phyloP scores from a whole-genome alignment of 345 rosid genomes.

The Boechera divaricarpa region DNA sequence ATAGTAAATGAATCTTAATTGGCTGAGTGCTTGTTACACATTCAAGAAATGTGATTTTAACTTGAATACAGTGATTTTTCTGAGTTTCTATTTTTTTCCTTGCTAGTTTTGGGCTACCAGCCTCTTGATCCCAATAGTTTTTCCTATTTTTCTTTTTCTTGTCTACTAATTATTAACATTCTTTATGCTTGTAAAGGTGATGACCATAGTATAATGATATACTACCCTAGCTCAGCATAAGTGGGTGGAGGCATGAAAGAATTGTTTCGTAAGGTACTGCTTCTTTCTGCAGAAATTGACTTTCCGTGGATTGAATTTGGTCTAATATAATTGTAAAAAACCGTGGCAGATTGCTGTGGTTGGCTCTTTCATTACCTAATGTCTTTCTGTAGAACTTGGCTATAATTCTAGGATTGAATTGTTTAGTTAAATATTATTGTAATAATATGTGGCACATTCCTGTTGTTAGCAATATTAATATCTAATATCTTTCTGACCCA shows the following conservation, averaged over 20 bases:
- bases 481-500: slow-evolving; percentile 22
- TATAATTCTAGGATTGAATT: not conserved
- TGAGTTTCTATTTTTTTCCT: slow-evolving; percentile 1
- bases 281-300: slow-evolving; percentile 25
- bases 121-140: slow-evolving; percentile 6
- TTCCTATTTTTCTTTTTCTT: slow-evolving; percentile 8
- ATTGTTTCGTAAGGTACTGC: slow-evolving; percentile 89
- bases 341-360: not conserved
- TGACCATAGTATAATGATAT: slow-evolving; percentile 97
- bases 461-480: not conserved
- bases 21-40: not conserved
- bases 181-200: slow-evolving; percentile 65
- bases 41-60: slow-evolving; percentile 19
- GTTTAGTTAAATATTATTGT: slow-evolving; percentile 9
- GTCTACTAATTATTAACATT: slow-evolving; percentile 25
- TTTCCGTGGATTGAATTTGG: slow-evolving; percentile 3
- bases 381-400: slow-evolving; percentile 15
- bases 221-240: slow-evolving; percentile 98
- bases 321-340: not conserved
- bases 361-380: not conserved
- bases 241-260: slow-evolving; percentile 99
- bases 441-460: slow-evolving; percentile 22
- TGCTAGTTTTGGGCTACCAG: slow-evolving; percentile 3
- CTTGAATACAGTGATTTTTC: not conserved
- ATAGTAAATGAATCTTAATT: not conserved